Base-by-base conservation (phyloP, 2,329 filamentous ascomycete species). In the Ophiostoma populinum region DNA sequence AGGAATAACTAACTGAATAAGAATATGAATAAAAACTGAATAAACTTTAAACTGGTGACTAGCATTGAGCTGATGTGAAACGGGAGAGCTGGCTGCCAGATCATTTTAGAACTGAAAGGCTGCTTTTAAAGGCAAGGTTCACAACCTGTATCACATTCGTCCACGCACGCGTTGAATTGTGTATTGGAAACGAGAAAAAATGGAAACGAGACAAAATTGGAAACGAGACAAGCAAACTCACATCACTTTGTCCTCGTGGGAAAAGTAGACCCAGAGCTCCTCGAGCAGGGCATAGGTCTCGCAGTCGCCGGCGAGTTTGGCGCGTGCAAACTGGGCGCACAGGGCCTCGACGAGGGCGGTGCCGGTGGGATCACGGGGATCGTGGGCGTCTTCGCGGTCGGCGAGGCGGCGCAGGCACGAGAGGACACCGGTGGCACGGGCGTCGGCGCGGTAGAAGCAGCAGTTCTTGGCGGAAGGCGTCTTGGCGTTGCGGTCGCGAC, bases 361-460 rank as follows among this genome's bases (percentile, higher is more conserved):
- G n/a, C n/a, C n/a, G n/a, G n/a, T n/a, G n/a, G n/a, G n/a, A n/a
- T n/a, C n/a, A n/a, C n/a, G n/a, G 13, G 16, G 19, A 8, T 4
- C 29, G 19, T 13, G 18, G 12, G 15, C 7, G 12, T 7, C 6
- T 10, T 4, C 12, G 18, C 13, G 7, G 12, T 22, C 12, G 28
- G 32, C 30, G 8, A 39, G 28, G 5, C 10, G 12, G 9, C 21
- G 28, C 6, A 39, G 16, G 9, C 13, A 7, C 3, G 3, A 3
- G 2, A 39, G 33, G 6, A 39, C 31, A 10, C 5, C 19, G 7
- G 10, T 16, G 12, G 17, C 33, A n/a, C 17, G 29, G 8, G 10
- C 12, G 17, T 30, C 34, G 3, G 37, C 29, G n/a, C 24, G 34
- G 33, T 26, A 39, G 33, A 33, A 39, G 13, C 29, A 36, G 37